These are phyloP conservation scores for Elsinoe batatas DNA, from an alignment of 2,329 filamentous ascomycete genomes.

Conservation along the genomic window DNA sequence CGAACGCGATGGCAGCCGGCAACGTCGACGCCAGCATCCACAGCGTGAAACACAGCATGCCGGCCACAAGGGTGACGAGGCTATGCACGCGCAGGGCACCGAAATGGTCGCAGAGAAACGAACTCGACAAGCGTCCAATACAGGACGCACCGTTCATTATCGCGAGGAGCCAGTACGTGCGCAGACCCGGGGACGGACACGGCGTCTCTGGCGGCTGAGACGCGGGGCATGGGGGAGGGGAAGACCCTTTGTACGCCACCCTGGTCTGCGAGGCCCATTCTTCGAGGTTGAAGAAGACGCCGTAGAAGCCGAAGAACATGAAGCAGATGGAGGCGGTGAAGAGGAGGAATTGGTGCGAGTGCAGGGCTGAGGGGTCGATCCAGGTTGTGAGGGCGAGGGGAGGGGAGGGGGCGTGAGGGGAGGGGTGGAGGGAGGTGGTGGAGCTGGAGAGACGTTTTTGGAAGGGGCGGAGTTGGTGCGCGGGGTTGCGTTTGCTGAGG, in stretches of 20 bases:
- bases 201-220: neutral
- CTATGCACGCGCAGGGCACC: constrained; percentile 40
- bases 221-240: constrained; percentile 14
- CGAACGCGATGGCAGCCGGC: constrained; percentile 36
- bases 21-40: constrained; percentile 35
- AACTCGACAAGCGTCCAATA: constrained; percentile 36
- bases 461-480: constrained; percentile 25
- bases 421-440: constrained; percentile 29
- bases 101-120: constrained; percentile 36
- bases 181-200: constrained; percentile 22
- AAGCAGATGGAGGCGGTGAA: constrained; percentile 37
- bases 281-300: constrained; percentile 44
- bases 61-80: constrained; percentile 31
- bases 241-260: constrained; percentile 30
- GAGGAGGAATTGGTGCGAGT: constrained; percentile 34
- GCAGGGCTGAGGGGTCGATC: constrained; percentile 37
- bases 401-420: constrained; percentile 27
- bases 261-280: constrained; percentile 40
- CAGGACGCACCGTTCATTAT: constrained; percentile 43
- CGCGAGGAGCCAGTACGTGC: constrained; percentile 40
- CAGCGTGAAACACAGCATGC: constrained; percentile 34
- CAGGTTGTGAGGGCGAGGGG: constrained; percentile 26
- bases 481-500: constrained; percentile 36
- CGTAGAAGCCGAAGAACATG: constrained; percentile 44
- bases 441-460: constrained; percentile 35